Conservation (phyloP, 306 rosid genomes). For the Vigna hirtella region DNA sequence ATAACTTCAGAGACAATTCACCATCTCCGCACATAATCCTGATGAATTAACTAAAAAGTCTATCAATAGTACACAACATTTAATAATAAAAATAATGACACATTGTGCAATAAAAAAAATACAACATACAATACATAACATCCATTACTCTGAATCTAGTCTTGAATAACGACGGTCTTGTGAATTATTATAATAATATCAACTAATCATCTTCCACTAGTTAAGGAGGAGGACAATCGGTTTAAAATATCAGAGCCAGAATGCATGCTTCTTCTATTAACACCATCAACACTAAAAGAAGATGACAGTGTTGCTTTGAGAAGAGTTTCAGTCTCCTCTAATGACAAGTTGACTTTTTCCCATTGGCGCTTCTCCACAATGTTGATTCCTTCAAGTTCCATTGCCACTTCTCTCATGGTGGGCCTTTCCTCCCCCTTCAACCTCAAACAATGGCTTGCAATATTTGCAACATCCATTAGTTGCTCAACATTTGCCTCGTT, state of each 20-base stretch:
- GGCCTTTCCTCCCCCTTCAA: slow-evolving; percentile 62
- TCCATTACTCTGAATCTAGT: background rate
- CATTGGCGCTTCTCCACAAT: slow-evolving; percentile 30
- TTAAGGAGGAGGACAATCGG: slow-evolving; percentile 6
- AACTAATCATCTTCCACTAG: slow-evolving; percentile 37
- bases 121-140: background rate
- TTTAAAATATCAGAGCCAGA: slow-evolving; percentile 22
- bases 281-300: background rate
- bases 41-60: background rate
- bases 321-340: slow-evolving; percentile 33
- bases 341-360: background rate
- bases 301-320: background rate
- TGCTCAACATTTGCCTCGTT: slow-evolving; percentile 46
- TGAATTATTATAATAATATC: background rate
- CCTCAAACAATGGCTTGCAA: slow-evolving; percentile 50
- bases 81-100: background rate
- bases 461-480: slow-evolving; percentile 48
- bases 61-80: background rate
- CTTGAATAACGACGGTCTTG: background rate
- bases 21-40: background rate
- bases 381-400: slow-evolving; percentile 59
- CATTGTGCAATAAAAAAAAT: background rate
- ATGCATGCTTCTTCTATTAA: background rate
- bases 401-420: slow-evolving; percentile 60
- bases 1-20: background rate